phyloP scores from a whole-genome alignment of 495 filamentous ascomycete species.

The Diplogelasinospora grovesii region DNA sequence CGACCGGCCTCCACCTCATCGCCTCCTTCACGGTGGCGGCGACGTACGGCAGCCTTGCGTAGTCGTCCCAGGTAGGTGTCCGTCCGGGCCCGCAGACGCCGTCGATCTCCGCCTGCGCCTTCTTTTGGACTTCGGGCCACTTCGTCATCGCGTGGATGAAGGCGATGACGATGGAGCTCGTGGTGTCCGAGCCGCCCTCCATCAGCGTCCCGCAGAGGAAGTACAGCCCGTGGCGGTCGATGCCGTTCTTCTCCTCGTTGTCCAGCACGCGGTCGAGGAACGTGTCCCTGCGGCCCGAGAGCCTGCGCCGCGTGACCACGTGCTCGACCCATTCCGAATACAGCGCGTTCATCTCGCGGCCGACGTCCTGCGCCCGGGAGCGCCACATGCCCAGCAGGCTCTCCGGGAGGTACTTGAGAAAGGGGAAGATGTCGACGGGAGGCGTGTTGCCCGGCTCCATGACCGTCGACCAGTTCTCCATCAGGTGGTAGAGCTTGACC shows the following conservation, averaged over 20 bases:
- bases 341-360: slow-evolving; percentile 34
- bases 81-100: slow-evolving; percentile 25
- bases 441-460: slow-evolving; percentile 46
- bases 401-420: slow-evolving; percentile 38
- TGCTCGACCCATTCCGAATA: slow-evolving; percentile 25
- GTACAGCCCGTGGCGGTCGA: slow-evolving; percentile 30
- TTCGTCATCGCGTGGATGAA: slow-evolving; percentile 41
- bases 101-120: slow-evolving; percentile 21
- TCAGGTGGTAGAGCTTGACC: slow-evolving; percentile 36
- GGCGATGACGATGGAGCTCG: slow-evolving; percentile 25
- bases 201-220: slow-evolving; percentile 35
- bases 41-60: slow-evolving; percentile 35
- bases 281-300: slow-evolving; percentile 11
- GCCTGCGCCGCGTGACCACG: slow-evolving; percentile 13
- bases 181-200: slow-evolving; percentile 46
- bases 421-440: slow-evolving; percentile 43
- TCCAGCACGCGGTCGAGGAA: slow-evolving; percentile 43
- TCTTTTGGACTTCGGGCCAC: slow-evolving; percentile 32
- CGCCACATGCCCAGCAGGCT: slow-evolving; percentile 34
- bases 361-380: slow-evolving; percentile 27
- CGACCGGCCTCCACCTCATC: slow-evolving; percentile 31
- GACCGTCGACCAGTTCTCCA: slow-evolving; percentile 43
- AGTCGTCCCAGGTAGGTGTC: slow-evolving; percentile 32
- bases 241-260: slow-evolving; percentile 30
- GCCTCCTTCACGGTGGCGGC: slow-evolving; percentile 34